Evolutionary conservation across 768 basidiomycete genomes (phyloP), one percentile per base, ranked within the genome.

Genomic region (Hygrocybe punicea): DNA sequence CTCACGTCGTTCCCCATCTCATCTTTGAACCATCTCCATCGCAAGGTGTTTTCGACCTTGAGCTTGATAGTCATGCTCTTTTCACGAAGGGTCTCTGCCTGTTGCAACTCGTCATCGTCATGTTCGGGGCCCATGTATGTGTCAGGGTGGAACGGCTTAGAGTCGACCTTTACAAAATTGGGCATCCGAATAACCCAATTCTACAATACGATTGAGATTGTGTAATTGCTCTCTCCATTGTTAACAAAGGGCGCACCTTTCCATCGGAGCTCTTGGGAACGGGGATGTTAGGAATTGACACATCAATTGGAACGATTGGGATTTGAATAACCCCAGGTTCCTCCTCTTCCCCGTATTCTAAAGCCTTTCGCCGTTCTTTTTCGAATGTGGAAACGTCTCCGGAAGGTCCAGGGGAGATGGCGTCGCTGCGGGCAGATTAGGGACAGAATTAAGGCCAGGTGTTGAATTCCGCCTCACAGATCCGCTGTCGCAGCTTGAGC

Each of bases 11-110:
- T 75, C 6, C 87, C 91, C 39, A 78, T 74, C 56, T 81, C 81
- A 61, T 90, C 89, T 68, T 88, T 89, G 1, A 79, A 78, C 97
- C 97, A 99, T 63, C 87, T 84, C 97, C 97, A 99, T 37, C 97
- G 82, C 17, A 98, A 80, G 5, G 94, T 95, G 70, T 97, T 97
- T 76, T 93, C 91, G 7, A 97, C 91, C 62, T 90, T 87, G 49
- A 91, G 81, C 68, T 91, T 93, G 65, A 91, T 86, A 44, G 84
- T 80, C 85, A 89, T 90, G 56, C 87, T 88, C 72, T 86, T 86
- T 71, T 91, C 88, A 53, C 85, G 84, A 21, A 85, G 70, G 13
- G 78, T 84, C 56, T 85, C 85, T 9, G 75, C 79, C 51, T 81
- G 76, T 29, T 80, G 77, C 14, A 74, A 64, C 49, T 86, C 83